Evolutionary conservation across 2,329 filamentous ascomycete species (phyloP), one percentile per base, ranked within the genome.

Genomic region (Aspergillus arachidicola): DNA sequence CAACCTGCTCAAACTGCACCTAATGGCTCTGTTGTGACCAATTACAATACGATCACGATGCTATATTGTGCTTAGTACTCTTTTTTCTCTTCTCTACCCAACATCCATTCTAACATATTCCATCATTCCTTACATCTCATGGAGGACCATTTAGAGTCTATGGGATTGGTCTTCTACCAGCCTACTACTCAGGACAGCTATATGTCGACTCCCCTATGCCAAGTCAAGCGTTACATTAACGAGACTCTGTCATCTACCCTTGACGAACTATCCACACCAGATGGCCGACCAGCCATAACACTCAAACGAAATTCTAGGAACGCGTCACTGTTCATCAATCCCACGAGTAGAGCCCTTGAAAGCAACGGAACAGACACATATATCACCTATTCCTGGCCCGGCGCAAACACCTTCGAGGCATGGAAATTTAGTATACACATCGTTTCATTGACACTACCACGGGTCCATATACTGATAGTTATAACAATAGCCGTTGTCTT

Each of bases 301-400:
- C 51, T 78, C 11, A 77, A 71, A 41, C 66, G 72, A 36, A 70
- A 72, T 63, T 60, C 68, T 23, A 69, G 50, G 14, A 63, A 68
- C 11, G 12, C 64, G 12, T 53, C 63, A 56, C 73, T 72, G 55
- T 64, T 68, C 9, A 66, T 81, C 60, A 75, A 76, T 43, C 64
- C 69, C 2, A 58, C 64, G 32, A 76, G 66, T 36, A 64, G 73
- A 30, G 72, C 72, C 5, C 64, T 78, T 1, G 72, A 79, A 63
- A 57, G 64, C 50, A 41, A 48, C 11, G 64, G 69, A 12, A 53
- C 65, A 38, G 67, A 72, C 6, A 65, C 61, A 34, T 38, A 59
- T 28, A 68, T 67, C n/a, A 78, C 71, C n/a, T 82, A 82, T 61
- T 81, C 73, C 26, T 89, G 86, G 73, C 87, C 87, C 14, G 87